Base-by-base conservation (phyloP, 108 stramenopile species). In the Cyclotella baltica region DNA sequence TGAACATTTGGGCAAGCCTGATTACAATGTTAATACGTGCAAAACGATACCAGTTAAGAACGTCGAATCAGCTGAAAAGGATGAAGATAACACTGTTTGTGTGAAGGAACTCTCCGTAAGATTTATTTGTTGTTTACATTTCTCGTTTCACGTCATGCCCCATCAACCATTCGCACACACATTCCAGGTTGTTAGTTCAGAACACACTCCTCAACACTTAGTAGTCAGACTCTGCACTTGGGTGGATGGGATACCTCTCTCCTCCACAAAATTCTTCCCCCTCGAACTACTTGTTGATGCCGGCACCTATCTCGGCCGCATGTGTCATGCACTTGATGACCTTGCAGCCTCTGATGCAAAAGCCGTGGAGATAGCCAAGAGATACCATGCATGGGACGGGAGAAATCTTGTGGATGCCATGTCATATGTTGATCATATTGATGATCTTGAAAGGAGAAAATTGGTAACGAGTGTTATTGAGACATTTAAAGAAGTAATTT, bases 311-410 rank as follows among this genome's bases (percentile, higher is more conserved):
- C 72, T 97, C 29, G 96, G 92, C 10, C 78, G 79, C 22, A 65
- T 93, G 51, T 72, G 87, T 57, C 56, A 63, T 46, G 84, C 84
- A 31, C 73, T 93, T 28, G 92, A 93, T 73, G 64, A 74, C 28
- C 70, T 90, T 5, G 81, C 77, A 25, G 55, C 51, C 34, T 71
- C 73, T 15, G 51, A 86, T 58, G 57, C 62, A 27, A 28, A 57
- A 25, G 52, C 73, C 16, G 52, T 75, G 4, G 20, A 63, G 33
- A 78, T 90, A 0, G 81, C 90, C 0, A 85, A 92, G 40, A 72
- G 89, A 40, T 93, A 85, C 72, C 90, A 92, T 83, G 89, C 89
- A 57, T 96, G 96, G 96, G 91, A 96, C 78, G 83, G 86, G 33
- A 85, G 89, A 50, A 81, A 96, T 64, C 86, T 92, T 3, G n/a